Percentiles rank a stretch among this genome's conserved stretches.
phyloP scores from a whole-genome alignment of 106 monocot genomes.

The Acanthochlamys bracteata region DNA sequence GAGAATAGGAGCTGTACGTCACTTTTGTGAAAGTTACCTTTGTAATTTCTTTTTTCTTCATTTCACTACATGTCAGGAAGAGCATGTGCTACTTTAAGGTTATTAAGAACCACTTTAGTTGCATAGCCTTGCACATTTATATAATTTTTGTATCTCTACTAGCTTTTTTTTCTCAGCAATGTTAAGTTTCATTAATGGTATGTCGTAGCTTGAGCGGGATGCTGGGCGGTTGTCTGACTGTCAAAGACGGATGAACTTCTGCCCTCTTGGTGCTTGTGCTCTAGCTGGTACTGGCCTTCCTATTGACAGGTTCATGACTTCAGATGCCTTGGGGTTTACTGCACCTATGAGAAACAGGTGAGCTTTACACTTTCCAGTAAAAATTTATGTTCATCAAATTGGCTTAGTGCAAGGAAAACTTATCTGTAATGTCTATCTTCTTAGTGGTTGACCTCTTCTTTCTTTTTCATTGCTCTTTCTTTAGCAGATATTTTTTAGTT shows the following conservation, averaged over 20 bases:
- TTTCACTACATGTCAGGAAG: no score
- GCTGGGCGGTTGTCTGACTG: conserved; percentile 57
- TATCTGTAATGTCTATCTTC: no score
- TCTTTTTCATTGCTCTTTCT: not conserved
- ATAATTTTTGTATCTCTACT: not conserved
- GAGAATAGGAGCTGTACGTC: no score
- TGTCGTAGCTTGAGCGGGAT: conserved; percentile 84
- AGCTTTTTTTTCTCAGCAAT: not conserved
- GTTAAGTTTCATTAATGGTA: not conserved
- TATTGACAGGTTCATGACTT: conserved; percentile 92
- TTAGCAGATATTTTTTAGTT: not conserved
- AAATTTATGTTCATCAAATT: not conserved
- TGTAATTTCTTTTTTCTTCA: no score
- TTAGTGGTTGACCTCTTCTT: no score
- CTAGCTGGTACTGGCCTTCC: conserved; percentile 99
- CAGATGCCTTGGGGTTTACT: conserved; percentile 73
- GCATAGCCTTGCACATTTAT: no score
- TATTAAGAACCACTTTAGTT: no score
- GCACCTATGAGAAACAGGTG: conserved; percentile 91
- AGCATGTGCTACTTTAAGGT: no score
- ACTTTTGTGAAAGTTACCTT: no score
- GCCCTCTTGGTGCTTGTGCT: conserved; percentile 97
- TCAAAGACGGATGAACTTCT: conserved; percentile 71
- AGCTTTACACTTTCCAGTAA: not conserved
- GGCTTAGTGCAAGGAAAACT: no score